Percentiles rank a stretch among this genome's conserved stretches.
phyloP scores from a whole-genome alignment of 441 rosid genomes.

The Aquilaria agallochum region DNA sequence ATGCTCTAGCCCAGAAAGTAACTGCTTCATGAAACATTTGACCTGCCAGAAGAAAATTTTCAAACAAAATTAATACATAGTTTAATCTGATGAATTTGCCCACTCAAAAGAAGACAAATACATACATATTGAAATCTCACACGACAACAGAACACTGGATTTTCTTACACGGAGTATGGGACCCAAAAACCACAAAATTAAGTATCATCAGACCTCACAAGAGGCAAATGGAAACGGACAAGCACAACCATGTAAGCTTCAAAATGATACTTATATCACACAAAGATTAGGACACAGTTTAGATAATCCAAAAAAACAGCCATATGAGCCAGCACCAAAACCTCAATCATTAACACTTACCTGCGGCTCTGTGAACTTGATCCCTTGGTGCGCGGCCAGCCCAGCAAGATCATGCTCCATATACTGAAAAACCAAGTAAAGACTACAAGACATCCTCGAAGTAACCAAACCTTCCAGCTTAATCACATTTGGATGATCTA shows the following conservation, averaged over 20 bases:
- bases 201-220: conserved; percentile 16
- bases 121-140: conserved; percentile 15
- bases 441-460: conserved; percentile 81
- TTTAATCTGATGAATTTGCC: conserved; percentile 17
- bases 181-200: conserved; percentile 22
- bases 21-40: conserved; percentile 83
- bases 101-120: conserved; percentile 18
- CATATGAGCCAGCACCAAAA: not conserved
- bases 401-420: conserved; percentile 94
- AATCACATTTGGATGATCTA: conserved; percentile 83
- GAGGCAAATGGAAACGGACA: conserved; percentile 17
- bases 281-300: not conserved
- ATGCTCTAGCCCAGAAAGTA: conserved; percentile 83
- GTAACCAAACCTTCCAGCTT: conserved; percentile 90
- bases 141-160: conserved; percentile 10
- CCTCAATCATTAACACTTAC: conserved; percentile 20
- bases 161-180: conserved; percentile 22
- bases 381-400: conserved; percentile 52
- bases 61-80: conserved; percentile 1
- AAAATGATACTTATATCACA: not conserved
- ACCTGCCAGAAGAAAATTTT: conserved; percentile 35
- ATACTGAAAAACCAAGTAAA: conserved; percentile 81
- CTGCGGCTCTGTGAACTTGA: conserved; percentile 84
- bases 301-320: no score
- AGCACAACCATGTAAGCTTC: conserved; percentile 15